A percentile compares a stretch with the other conserved stretches of the same genome.
Evolutionary conservation across 768 basidiomycete species (phyloP).

Genomic region (Mycena pura): DNA sequence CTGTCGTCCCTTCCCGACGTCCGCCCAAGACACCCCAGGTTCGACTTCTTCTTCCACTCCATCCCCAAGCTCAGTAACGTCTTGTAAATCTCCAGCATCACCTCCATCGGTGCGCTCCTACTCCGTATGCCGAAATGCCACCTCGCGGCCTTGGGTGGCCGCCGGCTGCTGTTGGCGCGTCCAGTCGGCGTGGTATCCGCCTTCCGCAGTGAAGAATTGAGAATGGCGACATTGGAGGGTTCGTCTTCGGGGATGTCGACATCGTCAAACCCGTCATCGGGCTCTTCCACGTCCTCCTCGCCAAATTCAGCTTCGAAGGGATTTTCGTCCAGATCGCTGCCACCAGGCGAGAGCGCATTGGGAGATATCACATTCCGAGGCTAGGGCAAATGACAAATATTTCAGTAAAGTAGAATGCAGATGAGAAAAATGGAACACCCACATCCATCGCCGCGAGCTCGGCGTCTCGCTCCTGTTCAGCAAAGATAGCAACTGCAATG

Average conservation of each 20-base stretch:
- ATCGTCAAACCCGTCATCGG: conserved; percentile 46
- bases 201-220: conserved; percentile 83
- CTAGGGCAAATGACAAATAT: conserved; percentile 44
- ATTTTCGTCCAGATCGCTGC: conserved; percentile 71
- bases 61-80: conserved; percentile 89
- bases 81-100: conserved; percentile 98
- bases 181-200: conserved; percentile 22
- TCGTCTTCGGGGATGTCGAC: conserved; percentile 48
- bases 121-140: conserved; percentile 99
- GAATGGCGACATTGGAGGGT: conserved; percentile 77
- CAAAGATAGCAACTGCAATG: conserved; percentile 69
- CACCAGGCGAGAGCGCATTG: conserved; percentile 65
- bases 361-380: conserved; percentile 77
- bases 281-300: conserved; percentile 61
- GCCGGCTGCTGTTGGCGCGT: conserved; percentile 34
- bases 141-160: conserved; percentile 50
- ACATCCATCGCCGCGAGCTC: conserved; percentile 83
- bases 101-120: conserved; percentile 95
- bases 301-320: conserved; percentile 83
- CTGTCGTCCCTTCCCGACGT: conserved; percentile 42
- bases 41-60: conserved; percentile 96
- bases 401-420: conserved; percentile 9
- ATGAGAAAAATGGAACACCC: conserved; percentile 42
- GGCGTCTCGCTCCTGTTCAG: conserved; percentile 87
- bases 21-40: conserved; percentile 71